Percentiles rank a stretch among this genome's conserved stretches.
These are phyloP conservation scores for Backusella tuberculispora DNA, from an alignment of 192 early-diverging fungal species.

Conservation along the genomic window DNA sequence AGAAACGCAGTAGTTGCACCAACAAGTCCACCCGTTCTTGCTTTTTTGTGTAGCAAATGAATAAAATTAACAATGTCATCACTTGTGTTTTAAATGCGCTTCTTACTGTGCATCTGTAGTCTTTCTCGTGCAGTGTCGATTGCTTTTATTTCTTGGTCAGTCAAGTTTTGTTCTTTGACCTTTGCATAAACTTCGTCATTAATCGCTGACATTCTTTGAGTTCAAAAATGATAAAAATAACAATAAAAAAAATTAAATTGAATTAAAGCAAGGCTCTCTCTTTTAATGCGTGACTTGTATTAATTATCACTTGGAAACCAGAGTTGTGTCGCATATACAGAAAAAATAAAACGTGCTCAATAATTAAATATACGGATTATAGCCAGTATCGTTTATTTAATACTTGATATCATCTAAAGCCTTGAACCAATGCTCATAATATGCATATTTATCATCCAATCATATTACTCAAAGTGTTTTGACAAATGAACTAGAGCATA, in stretches of 20 bases:
- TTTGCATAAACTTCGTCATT: slow-evolving; percentile 36
- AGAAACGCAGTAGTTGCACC: slow-evolving; percentile 33
- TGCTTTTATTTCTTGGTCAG: slow-evolving; percentile 36
- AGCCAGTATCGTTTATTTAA: no score
- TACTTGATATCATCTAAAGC: no score
- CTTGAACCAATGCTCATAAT: no score
- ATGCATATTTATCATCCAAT: no score
- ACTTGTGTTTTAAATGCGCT: neutral
- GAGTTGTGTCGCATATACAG: no score
- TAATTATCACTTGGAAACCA: no score
- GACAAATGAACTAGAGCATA: no score
- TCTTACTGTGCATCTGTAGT: slow-evolving; percentile 37
- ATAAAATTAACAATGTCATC: neutral
- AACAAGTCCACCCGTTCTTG: slow-evolving; percentile 30
- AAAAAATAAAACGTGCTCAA: no score
- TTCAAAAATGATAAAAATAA: neutral
- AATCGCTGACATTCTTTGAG: slow-evolving; percentile 24
- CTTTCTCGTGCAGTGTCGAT: slow-evolving; percentile 35
- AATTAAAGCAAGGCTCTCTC: neutral
- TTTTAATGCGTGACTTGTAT: neutral
- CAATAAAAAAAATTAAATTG: neutral
- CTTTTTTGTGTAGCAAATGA: slow-evolving; percentile 13
- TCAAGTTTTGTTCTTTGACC: slow-evolving; percentile 31
- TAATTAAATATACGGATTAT: no score
- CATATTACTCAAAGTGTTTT: no score